Base-by-base conservation (phyloP, 2,329 filamentous ascomycete genomes). In the Septoria linicola region DNA sequence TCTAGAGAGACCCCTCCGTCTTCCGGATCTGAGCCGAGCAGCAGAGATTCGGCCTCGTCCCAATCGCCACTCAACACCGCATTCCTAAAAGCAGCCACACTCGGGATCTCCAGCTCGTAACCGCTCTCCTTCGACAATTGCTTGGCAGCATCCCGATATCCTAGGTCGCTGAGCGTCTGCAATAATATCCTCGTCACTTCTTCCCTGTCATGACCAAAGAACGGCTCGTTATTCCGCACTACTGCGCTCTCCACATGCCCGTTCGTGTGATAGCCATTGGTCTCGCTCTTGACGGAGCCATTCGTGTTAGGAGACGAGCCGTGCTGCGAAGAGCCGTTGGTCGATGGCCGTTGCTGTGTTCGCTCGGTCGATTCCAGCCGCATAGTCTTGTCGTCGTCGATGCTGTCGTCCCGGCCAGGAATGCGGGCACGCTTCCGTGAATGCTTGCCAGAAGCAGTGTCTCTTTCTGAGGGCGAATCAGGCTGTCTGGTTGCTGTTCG, bases 171-270 rank as follows among this genome's bases (percentile, higher is more conserved):
- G 58, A 99, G 73, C 30, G 90, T 88, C 71, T 99, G 93, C 64
- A 99, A 93, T 63, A 99, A 72, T 58, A 97, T 87, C 47, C 93
- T 80, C 4, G 92, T 95, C 37, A 97, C 86, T 73, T 99, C 92
- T 75, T 96, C 90, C 67, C 89, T 83, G 66, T 93, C 83, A 67
- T 97, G 92, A 14, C 90, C 91, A 65, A 84, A 86, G 69, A 95
- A 97, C 27, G 75, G 74, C 21, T 69, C 63, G 16, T 65, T 51
- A 34, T 60, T 63, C 19, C 64, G 64, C 35, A 41, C 42, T 50
- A 54, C 51, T 48, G 58, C 49, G 10, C 45, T 54, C 16, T 53
- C 55, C 16, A 35, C 37, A 39, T 63, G 56, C 13, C 73, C 72
- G 57, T 76, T 76, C 2, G 69, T 66, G 53, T 71, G 69, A 23